These are phyloP conservation scores for Sugiyamaella grinbergsii DNA, from an alignment of 1,139 yeast genomes.

Conservation along the genomic window DNA sequence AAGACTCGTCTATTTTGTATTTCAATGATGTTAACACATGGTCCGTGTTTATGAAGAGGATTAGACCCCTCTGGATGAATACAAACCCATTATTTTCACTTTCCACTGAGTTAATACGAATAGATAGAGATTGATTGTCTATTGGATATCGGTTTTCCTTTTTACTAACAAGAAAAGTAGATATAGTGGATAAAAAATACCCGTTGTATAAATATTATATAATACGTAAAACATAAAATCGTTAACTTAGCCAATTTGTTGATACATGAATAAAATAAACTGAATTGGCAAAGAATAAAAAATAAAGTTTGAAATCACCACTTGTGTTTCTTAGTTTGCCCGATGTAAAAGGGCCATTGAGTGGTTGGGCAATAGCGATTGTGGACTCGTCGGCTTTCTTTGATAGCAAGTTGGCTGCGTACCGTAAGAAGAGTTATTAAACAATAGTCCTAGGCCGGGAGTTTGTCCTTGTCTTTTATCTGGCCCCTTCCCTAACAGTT, in stretches of 20 bases:
- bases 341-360: slow-evolving; percentile 18
- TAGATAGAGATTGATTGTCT: background rate
- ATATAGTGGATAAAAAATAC: background rate
- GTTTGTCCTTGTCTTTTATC: no score
- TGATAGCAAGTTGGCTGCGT: slow-evolving; percentile 3
- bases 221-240: slow-evolving; percentile 2
- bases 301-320: background rate
- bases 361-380: slow-evolving; percentile 12
- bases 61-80: slow-evolving; percentile 46
- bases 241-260: background rate
- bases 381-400: background rate
- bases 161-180: background rate
- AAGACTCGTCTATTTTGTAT: background rate
- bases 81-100: slow-evolving; percentile 36
- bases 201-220: background rate
- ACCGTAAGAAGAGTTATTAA: background rate
- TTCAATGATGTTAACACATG: slow-evolving; percentile 43
- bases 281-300: background rate
- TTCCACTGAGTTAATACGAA: slow-evolving; percentile 14
- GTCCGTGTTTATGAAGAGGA: slow-evolving; percentile 49
- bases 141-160: background rate
- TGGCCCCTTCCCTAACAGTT: background rate
- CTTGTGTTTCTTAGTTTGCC: no score
- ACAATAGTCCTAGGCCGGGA: no score
- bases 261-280: no score